Base-by-base conservation (phyloP, 352 stramenopile genomes). In the Globisporangium paddicum region DNA sequence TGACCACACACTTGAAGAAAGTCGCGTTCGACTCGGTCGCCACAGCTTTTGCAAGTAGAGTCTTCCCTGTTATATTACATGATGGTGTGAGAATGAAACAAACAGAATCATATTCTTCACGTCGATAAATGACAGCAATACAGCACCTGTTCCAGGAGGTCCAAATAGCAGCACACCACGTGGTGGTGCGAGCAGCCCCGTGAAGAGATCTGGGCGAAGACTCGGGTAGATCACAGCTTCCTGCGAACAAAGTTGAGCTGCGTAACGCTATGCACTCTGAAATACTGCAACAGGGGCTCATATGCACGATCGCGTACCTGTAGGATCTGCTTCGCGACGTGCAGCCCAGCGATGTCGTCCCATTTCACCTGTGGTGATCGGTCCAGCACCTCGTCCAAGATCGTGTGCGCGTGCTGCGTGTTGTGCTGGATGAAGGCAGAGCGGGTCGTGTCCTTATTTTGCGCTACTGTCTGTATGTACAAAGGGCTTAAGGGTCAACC, bases 201-300 rank as follows among this genome's bases (percentile, higher is more conserved):
- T 94, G 63, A 96, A 96, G 26, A 96, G 67, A 60, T 96, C 86
- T 10, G 86, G 86, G 10, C 86, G 85, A 16, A 95, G 55, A 35
- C 81, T 92, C 13, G 86, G 86, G 49, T 93, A 58, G 61, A 96
- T 93, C 18, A 96, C 82, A n/a, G 85, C 86, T 67, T 96, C 86
- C 86, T 66, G 21, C 13, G 25, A 3, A 16, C 30, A 10, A 32
- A 30, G 30, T 21, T 25, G 11, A 21, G 2, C 28, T 16, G 7
- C 16, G 16, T 23, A 26, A 34, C n/a, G 16, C 16, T 34, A 42
- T 2, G 3, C 10, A 10, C 18, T 21, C 6, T 30, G 16, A 18
- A 32, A 32, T 32, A 32, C 3, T 32, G 3, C 6, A 32, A 32
- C 28, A 6, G 26, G 5, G 19, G 4, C 45, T 10, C 28, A n/a